Evolutionary conservation across 768 basidiomycete species (phyloP).

Genomic region (Pulveroboletus frians): DNA sequence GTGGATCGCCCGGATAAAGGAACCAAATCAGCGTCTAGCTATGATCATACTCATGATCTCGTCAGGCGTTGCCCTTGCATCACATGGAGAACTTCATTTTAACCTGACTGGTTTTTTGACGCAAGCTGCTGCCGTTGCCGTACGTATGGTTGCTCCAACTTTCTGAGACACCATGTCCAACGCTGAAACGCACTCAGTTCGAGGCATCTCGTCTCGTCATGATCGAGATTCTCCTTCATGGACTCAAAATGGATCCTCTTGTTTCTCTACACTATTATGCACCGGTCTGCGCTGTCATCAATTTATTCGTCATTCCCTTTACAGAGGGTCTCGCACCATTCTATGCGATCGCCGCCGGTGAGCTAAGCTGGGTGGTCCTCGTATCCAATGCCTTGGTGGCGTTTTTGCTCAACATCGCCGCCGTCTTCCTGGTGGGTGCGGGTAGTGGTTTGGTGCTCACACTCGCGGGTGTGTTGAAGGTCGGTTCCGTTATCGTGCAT

Average conservation of each 20-base stretch:
- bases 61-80: conserved; percentile 81
- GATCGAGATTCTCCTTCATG: conserved; percentile 92
- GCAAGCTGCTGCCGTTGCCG: conserved; percentile 81
- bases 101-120: conserved; percentile 82
- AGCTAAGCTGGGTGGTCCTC: conserved; percentile 65
- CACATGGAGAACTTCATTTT: conserved; percentile 84
- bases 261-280: conserved; percentile 96
- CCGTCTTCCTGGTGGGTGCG: conserved; percentile 88
- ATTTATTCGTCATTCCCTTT: conserved; percentile 80
- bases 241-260: conserved; percentile 96
- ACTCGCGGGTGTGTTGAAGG: conserved; percentile 91
- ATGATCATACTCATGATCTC: conserved; percentile 91
- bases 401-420: conserved; percentile 86
- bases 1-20: conserved; percentile 83
- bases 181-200: conserved; percentile 46
- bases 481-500: conserved; percentile 25
- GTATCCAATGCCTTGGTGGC: conserved; percentile 82
- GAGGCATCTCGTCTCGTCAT: conserved; percentile 93
- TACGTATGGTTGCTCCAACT: conserved; percentile 24
- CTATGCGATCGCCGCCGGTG: conserved; percentile 48
- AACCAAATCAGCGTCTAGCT: conserved; percentile 75
- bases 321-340: conserved; percentile 90
- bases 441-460: conserved; percentile 87
- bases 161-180: background rate
- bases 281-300: conserved; percentile 89